phyloP scores from a whole-genome alignment of 177 flowering plant genomes.

The Vitis hybrid region DNA sequence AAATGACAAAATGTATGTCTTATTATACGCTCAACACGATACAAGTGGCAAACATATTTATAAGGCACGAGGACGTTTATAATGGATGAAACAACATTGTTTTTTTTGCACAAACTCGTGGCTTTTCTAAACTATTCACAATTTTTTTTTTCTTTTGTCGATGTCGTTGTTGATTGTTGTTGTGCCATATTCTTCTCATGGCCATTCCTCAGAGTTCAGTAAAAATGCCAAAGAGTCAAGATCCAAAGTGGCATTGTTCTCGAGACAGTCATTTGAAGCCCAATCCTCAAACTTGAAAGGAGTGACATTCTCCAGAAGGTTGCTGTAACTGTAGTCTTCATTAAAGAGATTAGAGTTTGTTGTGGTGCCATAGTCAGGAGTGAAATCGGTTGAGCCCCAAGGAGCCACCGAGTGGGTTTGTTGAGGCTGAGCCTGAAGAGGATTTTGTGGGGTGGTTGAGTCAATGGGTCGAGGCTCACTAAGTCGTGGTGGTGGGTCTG shows the following conservation, averaged over 20 bases:
- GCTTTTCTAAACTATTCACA: too few relatives aligned
- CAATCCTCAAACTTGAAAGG: constrained; percentile 11
- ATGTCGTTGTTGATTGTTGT: too few relatives aligned
- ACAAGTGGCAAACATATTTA: too few relatives aligned
- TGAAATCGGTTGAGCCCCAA: background rate
- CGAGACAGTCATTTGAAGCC: background rate
- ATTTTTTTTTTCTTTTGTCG: too few relatives aligned
- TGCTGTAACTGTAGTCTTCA: too few relatives aligned
- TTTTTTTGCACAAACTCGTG: too few relatives aligned
- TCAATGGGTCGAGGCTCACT: background rate
- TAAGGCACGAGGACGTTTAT: too few relatives aligned
- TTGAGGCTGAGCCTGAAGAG: background rate
- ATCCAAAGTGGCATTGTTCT: constrained; percentile 15
- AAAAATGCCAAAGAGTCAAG: constrained; percentile 25
- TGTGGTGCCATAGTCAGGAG: background rate
- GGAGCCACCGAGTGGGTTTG: background rate
- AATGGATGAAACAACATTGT: too few relatives aligned
- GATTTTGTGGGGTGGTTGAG: background rate
- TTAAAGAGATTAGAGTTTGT: too few relatives aligned
- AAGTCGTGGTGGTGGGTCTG: background rate
- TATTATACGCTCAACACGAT: too few relatives aligned
- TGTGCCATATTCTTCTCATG: background rate
- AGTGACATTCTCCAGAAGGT: too few relatives aligned
- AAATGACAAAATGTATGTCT: too few relatives aligned
- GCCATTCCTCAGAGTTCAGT: constrained; percentile 27